phyloP scores from a whole-genome alignment of 805 yeast species.

The Kodamaea jinghongensis region DNA sequence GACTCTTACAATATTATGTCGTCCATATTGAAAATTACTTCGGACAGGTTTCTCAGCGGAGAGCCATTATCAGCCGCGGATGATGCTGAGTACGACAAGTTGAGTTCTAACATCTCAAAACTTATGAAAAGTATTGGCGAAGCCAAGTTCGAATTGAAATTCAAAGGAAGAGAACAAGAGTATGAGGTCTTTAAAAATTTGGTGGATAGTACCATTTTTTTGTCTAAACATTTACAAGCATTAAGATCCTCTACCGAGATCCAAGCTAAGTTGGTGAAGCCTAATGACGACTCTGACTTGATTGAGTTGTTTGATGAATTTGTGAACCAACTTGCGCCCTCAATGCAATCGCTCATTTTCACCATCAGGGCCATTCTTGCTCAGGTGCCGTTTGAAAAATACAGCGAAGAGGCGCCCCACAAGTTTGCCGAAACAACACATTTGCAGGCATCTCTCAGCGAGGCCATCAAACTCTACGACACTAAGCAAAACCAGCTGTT shows the following conservation, averaged over 20 bases:
- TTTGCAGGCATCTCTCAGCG: slow-evolving; percentile 44
- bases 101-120: slow-evolving; percentile 39
- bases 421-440: slow-evolving; percentile 41
- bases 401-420: slow-evolving; percentile 20
- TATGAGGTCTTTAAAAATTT: slow-evolving; percentile 43
- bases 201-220: slow-evolving; percentile 49
- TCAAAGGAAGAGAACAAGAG: slow-evolving; percentile 56
- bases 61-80: slow-evolving; percentile 43
- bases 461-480: slow-evolving; percentile 56
- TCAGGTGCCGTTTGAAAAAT: slow-evolving; percentile 54
- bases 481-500: slow-evolving; percentile 57
- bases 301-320: slow-evolving; percentile 55
- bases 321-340: slow-evolving; percentile 68
- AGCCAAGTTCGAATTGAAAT: slow-evolving; percentile 56
- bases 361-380: slow-evolving; percentile 61
- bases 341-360: slow-evolving; percentile 61
- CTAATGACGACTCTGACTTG: neutral
- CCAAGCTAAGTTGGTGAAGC: slow-evolving; percentile 46
- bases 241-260: slow-evolving; percentile 65
- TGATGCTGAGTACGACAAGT: slow-evolving; percentile 29
- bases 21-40: slow-evolving; percentile 41
- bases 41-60: slow-evolving; percentile 50
- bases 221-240: slow-evolving; percentile 63
- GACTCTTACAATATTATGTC: slow-evolving; percentile 54
- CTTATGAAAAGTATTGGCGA: slow-evolving; percentile 51